Base-by-base conservation (phyloP, 352 stramenopile species). In the Phytophthora fragariaefolia region DNA sequence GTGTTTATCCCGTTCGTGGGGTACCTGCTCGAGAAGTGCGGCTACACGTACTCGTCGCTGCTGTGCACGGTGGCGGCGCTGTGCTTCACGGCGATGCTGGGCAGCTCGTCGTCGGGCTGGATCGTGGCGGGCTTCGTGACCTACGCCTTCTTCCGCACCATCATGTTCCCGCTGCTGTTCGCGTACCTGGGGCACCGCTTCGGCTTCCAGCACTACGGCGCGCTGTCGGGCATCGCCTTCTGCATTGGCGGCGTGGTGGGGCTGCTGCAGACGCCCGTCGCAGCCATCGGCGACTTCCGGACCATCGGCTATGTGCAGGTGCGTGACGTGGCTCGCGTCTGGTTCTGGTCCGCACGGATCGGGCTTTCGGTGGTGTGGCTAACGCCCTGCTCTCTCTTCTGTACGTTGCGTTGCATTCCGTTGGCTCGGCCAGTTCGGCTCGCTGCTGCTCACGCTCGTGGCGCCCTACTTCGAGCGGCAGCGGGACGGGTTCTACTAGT, bases 201-300 rank as follows among this genome's bases (percentile, higher is more conserved):
- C 34, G 90, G 90, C 24, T 96, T 95, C 71, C 79, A 86, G 54
- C 89, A 96, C 69, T 96, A 92, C 67, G 90, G 90, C 13, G 80
- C 91, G 23, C 68, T 96, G 27, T 83, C 81, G 23, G 90, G 90
- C 13, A 87, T 93, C 32, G 77, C 83, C 6, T 95, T 96, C 61
- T 79, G 74, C 58, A 66, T 95, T 3, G 87, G 82, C 38, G 87
- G 81, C 22, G 26, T 87, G 10, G 76, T 91, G 18, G 79, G 82
- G 18, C 65, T 93, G 6, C 50, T 93, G 38, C 85, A 93, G 72
- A 89, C 76, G 15, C 77, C 85, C 22, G 79, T 93, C 30, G 68
- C 79, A 18, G 69, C 80, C 18, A 83, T 87, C 36, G 77, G 54
- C 3, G 66, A 88, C 69, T 88, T 80, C 27, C 30, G 66, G 20